Evolutionary conservation across 2,329 filamentous ascomycete genomes (phyloP).

Genomic region (Leptographium radiaticola): DNA sequence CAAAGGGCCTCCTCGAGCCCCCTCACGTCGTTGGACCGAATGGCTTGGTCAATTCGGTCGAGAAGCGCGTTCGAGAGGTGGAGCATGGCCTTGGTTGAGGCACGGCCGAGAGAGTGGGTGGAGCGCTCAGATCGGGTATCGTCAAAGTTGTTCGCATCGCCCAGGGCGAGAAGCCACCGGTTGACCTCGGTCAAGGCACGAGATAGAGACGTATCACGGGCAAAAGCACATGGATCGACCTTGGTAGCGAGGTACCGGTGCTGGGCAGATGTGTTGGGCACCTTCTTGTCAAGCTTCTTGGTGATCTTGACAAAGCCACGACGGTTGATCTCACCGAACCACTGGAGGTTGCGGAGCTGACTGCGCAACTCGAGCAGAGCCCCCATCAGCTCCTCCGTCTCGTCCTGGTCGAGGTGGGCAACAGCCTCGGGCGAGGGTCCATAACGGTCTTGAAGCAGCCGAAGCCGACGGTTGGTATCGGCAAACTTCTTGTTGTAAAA

Average conservation of each 20-base stretch:
- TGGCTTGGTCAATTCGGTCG: slow-evolving; percentile 59
- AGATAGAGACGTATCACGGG: slow-evolving; percentile 48
- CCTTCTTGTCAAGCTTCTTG: slow-evolving; percentile 96
- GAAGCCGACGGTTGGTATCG: slow-evolving; percentile 72
- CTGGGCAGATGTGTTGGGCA: slow-evolving; percentile 62
- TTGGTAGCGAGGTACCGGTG: slow-evolving; percentile 80
- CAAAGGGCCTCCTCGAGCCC: slow-evolving; percentile 43
- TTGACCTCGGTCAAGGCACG: slow-evolving; percentile 55
- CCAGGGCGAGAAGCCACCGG: slow-evolving; percentile 76
- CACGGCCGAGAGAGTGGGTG: slow-evolving; percentile 61
- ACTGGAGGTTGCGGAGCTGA: slow-evolving; percentile 82
- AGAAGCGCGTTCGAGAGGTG: slow-evolving; percentile 56
- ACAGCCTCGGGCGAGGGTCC: slow-evolving; percentile 57
- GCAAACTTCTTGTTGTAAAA: slow-evolving; percentile 96
- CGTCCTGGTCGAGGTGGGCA: slow-evolving; percentile 69
- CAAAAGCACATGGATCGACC: slow-evolving; percentile 79
- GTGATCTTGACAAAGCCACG: slow-evolving; percentile 96
- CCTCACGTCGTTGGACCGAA: slow-evolving; percentile 52
- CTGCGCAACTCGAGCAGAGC: slow-evolving; percentile 79
- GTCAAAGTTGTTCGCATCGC: slow-evolving; percentile 63
- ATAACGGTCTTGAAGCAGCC: slow-evolving; percentile 78
- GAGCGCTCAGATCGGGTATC: slow-evolving; percentile 66
- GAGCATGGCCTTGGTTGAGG: slow-evolving; percentile 61
- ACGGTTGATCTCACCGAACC: slow-evolving; percentile 96
- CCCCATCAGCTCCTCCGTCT: slow-evolving; percentile 81